Evolutionary conservation across 1,284 basidiomycete genomes (phyloP).

Genomic region (Ustilago loliicola): DNA sequence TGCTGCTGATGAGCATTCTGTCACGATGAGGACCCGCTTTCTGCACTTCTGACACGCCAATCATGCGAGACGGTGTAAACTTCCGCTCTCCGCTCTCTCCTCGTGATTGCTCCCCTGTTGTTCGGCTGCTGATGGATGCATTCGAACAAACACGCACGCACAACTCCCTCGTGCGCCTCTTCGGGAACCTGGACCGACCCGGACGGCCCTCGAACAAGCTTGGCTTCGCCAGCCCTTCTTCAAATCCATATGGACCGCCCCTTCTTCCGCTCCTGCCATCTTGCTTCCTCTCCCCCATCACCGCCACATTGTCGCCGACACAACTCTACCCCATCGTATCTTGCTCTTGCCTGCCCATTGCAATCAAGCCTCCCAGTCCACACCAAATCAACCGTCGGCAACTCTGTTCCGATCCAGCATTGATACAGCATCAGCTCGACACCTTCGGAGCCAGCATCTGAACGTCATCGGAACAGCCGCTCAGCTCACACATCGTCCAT

Average conservation of each 20-base stretch:
- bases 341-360: neutral
- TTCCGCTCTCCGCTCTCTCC: neutral
- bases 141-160: slow-evolving; percentile 22
- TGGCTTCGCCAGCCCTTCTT: neutral
- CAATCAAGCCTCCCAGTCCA: neutral
- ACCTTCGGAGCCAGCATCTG: neutral
- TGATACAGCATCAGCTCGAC: neutral
- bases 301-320: neutral
- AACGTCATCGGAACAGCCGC: neutral
- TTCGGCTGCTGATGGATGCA: slow-evolving; percentile 19
- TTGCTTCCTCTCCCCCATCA: slow-evolving; percentile 5
- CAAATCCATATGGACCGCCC: neutral
- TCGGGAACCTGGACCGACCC: slow-evolving; percentile 36
- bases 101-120: neutral
- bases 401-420: neutral
- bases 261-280: neutral
- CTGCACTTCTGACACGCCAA: slow-evolving; percentile 13
- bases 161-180: slow-evolving; percentile 19
- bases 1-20: neutral
- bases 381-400: neutral
- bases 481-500: neutral
- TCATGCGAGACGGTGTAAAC: neutral
- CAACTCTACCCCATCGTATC: neutral
- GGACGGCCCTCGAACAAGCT: slow-evolving; percentile 2
- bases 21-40: slow-evolving; percentile 2